Base-by-base conservation (phyloP, 768 basidiomycete species). In the Amyloporia xantha region DNA sequence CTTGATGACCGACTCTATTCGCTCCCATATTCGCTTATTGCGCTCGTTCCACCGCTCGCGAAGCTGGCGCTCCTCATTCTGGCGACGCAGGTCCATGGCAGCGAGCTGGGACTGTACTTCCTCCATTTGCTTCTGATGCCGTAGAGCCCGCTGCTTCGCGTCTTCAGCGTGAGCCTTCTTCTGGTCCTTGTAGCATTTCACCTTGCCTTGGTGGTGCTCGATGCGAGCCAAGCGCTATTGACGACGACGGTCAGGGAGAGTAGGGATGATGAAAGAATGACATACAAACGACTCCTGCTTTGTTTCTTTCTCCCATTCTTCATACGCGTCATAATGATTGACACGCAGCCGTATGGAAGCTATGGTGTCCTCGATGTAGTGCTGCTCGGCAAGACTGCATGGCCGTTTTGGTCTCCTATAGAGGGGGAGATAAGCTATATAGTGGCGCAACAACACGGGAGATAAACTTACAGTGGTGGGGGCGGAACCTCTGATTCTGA, bases 1-100 rank as follows among this genome's bases (percentile, higher is more conserved):
- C 56, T 75, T 75, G 52, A 89, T 88, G 5, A 73, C 79, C 2
- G 52, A 60, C 62, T 89, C 84, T 45, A 86, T 77, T 3, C 80
- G 70, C 23, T 78, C 70, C 68, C 79, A 81, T 30, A 79, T 66
- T 43, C 58, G 57, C 39, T 53, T 65, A 51, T 74, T 70, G 43
- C 74, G 68, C 30, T 66, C 64, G 42, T 72, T 72, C 77, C 77
- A 81, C 7, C 56, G 62, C 4, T 66, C 65, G 39, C 68, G 65
- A 28, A 83, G 60, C 42, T 58, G 61, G 30, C 68, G 64, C 48
- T 83, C 73, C 23, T 77, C 75, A 10, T 62, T 59, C 50, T 76
- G 71, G 39, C 75, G 73, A 50, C 67, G 64, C 17, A 76, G 44
- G 26, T 71, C 66, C 46, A 84, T 48, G 0, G 54, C 49, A 2